phyloP scores from a whole-genome alignment of 2,329 filamentous ascomycete species.

The Pseudocercospora pini-densiflorae region DNA sequence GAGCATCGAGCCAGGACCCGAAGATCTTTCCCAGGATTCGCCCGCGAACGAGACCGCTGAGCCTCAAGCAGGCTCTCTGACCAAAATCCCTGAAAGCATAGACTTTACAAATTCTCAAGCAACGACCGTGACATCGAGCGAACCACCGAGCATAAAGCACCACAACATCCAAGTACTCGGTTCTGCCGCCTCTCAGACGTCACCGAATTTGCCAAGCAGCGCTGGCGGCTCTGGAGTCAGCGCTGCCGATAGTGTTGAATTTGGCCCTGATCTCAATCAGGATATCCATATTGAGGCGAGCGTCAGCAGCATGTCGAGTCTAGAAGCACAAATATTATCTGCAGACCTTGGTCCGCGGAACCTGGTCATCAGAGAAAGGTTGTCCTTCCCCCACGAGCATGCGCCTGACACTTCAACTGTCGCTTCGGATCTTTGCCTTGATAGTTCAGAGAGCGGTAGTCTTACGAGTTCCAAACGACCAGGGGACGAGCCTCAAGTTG shows the following conservation, averaged over 20 bases:
- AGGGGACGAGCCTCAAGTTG: too few species aligned
- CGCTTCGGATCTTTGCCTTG: too few species aligned
- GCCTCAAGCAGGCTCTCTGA: background rate
- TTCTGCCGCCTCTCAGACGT: background rate
- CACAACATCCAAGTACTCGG: background rate
- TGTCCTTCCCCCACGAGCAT: background rate
- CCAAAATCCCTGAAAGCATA: too few species aligned
- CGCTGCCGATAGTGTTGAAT: too few species aligned
- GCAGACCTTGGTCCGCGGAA: background rate
- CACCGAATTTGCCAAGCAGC: background rate
- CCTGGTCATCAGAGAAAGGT: background rate
- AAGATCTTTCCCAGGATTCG: background rate
- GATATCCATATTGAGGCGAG: background rate
- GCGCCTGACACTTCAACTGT: background rate
- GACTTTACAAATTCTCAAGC: background rate
- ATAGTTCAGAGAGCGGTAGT: background rate
- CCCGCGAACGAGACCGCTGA: background rate
- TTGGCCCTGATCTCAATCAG: too few species aligned
- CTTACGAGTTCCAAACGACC: too few species aligned
- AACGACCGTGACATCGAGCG: background rate
- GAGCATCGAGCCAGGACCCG: too few species aligned
- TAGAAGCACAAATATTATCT: background rate
- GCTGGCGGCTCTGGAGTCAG: too few species aligned
- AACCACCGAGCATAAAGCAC: background rate
- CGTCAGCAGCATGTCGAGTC: background rate